Evolutionary conservation across 1,284 basidiomycete genomes (phyloP), one percentile per base, ranked within the genome.

Genomic region (Ganoderma resinaceum): DNA sequence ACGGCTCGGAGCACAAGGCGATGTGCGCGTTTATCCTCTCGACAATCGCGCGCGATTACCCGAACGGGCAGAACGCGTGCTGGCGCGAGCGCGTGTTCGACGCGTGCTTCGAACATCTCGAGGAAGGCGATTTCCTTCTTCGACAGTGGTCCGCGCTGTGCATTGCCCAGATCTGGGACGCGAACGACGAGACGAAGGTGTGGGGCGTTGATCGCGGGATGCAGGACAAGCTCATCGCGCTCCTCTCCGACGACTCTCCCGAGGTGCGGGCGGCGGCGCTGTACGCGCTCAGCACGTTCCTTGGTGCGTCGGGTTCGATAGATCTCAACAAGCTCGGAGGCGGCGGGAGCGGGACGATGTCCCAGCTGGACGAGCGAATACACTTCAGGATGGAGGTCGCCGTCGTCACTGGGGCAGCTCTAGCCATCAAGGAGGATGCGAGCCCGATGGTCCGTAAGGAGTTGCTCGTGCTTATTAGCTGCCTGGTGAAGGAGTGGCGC

Each of bases 21-120:
- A 99, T 99, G 97, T 99, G 97, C 78, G 95, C 96, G 0, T 99
- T 99, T 82, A 97, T 99, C 74, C 89, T 99, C 29, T 89, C 94
- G n/a, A 92, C 96, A 35, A 91, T 98, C 69, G 93, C 94, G 66
- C 91, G 97, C 29, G 96, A 97, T 75, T 97, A 93, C 78, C 87
- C 89, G 8, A 87, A 88, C 0, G 97, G 96, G 1, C 97, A 99
- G 80, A 87, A 89, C 64, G 95, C 95, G 0, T 97, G 95, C 78
- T 89, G 94, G 80, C 86, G 89, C 67, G 94, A 95, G 72, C 87
- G 91, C 33, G 95, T 98, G 0, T 96, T 99, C 76, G 94, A 97
- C 72, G 89, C 92, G 64, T 98, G 97, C 78, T 91, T 95, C 65
- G 90, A 94, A 61, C 88, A 94, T 46, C 83, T 99, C 6, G 95